These are phyloP conservation scores for Radiomyces spectabilis DNA, from an alignment of 192 early-diverging fungal genomes.

Conservation along the genomic window DNA sequence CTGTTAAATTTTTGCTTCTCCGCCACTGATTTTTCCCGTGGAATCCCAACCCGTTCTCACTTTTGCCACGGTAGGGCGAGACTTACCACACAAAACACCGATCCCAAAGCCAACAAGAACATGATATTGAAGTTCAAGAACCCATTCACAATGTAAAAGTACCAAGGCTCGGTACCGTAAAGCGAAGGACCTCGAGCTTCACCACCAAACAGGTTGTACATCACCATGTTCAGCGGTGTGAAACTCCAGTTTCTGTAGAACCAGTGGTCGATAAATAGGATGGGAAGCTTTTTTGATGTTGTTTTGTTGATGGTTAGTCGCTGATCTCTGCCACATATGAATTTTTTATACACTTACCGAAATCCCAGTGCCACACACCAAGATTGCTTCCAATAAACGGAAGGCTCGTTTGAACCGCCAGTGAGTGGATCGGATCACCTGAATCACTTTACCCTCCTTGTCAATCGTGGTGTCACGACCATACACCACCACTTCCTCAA, in stretches of 20 bases:
- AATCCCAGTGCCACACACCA: slow-evolving; percentile 24
- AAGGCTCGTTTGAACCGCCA: slow-evolving; percentile 38
- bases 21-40: neutral
- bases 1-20: neutral
- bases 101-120: slow-evolving; percentile 64
- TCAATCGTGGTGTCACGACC: slow-evolving; percentile 32
- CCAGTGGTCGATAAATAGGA: slow-evolving; percentile 63
- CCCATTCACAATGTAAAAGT: slow-evolving; percentile 89
- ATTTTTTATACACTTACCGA: slow-evolving; percentile 19
- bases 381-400: slow-evolving; percentile 32
- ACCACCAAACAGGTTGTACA: slow-evolving; percentile 84
- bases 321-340: neutral
- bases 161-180: slow-evolving; percentile 90
- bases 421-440: slow-evolving; percentile 18
- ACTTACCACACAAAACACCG: slow-evolving; percentile 57
- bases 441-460: slow-evolving; percentile 6
- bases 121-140: slow-evolving; percentile 86
- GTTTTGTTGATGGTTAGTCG: neutral
- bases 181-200: slow-evolving; percentile 59
- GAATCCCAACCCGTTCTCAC: neutral
- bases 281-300: slow-evolving; percentile 35
- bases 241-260: slow-evolving; percentile 67
- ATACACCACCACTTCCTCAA: slow-evolving; percentile 60
- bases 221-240: slow-evolving; percentile 81
- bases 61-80: no score